phyloP scores from a whole-genome alignment of 495 filamentous ascomycete species.

The Apodospora peruviana region DNA sequence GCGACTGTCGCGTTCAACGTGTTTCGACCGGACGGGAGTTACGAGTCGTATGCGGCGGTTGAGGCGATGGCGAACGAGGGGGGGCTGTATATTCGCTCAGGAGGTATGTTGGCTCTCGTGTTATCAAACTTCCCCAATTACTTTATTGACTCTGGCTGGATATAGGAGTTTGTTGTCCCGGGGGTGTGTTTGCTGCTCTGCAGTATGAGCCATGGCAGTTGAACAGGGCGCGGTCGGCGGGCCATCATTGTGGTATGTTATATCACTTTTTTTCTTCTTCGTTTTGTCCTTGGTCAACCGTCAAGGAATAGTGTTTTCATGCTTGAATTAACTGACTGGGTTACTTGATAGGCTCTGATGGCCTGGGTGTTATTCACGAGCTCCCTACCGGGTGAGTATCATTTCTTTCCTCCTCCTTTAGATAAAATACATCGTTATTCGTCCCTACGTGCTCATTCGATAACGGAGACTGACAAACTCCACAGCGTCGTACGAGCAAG shows the following conservation, averaged over 20 bases:
- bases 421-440: too few relatives aligned
- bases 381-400: conserved; percentile 23
- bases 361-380: conserved; percentile 25
- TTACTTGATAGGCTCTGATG: conserved; percentile 8
- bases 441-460: too few relatives aligned
- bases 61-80: conserved; percentile 57
- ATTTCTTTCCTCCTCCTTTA: neutral
- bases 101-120: conserved; percentile 47
- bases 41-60: conserved; percentile 53
- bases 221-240: conserved; percentile 53
- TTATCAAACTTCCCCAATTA: neutral
- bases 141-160: neutral
- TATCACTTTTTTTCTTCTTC: neutral
- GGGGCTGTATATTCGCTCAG: conserved; percentile 64
- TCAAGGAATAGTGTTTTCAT: too few relatives aligned
- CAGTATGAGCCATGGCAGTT: conserved; percentile 55
- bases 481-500: conserved; percentile 57
- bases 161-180: conserved; percentile 40
- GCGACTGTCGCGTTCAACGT: conserved; percentile 70
- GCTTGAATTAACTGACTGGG: neutral
- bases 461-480: conserved; percentile 11
- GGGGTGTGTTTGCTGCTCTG: conserved; percentile 38
- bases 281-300: too few relatives aligned
- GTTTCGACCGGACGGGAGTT: conserved; percentile 44
- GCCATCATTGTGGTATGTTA: conserved; percentile 52